Conservation (phyloP, 495 filamentous ascomycete genomes). For the Penicilliopsis zonata region DNA sequence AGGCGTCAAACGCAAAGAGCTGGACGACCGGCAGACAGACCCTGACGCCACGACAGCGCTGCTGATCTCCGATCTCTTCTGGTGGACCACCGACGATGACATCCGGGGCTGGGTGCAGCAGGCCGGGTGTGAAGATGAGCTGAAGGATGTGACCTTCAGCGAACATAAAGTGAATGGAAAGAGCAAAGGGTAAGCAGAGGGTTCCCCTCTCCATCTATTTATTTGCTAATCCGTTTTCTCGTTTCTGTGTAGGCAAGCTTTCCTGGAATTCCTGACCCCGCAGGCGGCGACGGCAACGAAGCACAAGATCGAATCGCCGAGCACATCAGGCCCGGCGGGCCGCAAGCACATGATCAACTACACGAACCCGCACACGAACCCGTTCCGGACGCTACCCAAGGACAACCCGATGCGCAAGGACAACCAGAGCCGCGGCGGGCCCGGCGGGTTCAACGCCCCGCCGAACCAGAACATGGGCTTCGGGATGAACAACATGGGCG, state of each 20-base stretch:
- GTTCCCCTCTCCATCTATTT: background rate
- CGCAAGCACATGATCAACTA: slow-evolving; percentile 67
- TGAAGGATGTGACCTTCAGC: slow-evolving; percentile 89
- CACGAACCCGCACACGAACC: slow-evolving; percentile 65
- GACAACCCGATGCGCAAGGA: slow-evolving; percentile 70
- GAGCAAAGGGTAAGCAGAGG: slow-evolving; percentile 77
- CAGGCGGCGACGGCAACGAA: slow-evolving; percentile 83
- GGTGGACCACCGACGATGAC: slow-evolving; percentile 96
- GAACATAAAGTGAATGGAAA: slow-evolving; percentile 99
- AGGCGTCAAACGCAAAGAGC: slow-evolving; percentile 65
- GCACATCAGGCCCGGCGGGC: slow-evolving; percentile 35
- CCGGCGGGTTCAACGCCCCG: slow-evolving; percentile 17
- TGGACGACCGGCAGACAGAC: slow-evolving; percentile 65
- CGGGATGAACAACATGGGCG: slow-evolving; percentile 22
- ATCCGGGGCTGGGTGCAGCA: slow-evolving; percentile 78
- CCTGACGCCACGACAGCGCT: slow-evolving; percentile 74
- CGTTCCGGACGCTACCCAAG: slow-evolving; percentile 86
- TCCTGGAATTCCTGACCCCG: slow-evolving; percentile 70
- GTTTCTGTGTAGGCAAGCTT: slow-evolving; percentile 59
- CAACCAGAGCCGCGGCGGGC: slow-evolving; percentile 29
- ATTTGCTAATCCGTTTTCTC: slow-evolving; percentile 1
- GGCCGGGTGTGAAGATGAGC: slow-evolving; percentile 63
- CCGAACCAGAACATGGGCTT: slow-evolving; percentile 21
- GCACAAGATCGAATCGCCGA: slow-evolving; percentile 59
- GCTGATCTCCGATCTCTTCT: slow-evolving; percentile 76